These are phyloP conservation scores for Colletotrichum gloeosporioides DNA, from an alignment of 2,329 filamentous ascomycete genomes.

Conservation along the genomic window DNA sequence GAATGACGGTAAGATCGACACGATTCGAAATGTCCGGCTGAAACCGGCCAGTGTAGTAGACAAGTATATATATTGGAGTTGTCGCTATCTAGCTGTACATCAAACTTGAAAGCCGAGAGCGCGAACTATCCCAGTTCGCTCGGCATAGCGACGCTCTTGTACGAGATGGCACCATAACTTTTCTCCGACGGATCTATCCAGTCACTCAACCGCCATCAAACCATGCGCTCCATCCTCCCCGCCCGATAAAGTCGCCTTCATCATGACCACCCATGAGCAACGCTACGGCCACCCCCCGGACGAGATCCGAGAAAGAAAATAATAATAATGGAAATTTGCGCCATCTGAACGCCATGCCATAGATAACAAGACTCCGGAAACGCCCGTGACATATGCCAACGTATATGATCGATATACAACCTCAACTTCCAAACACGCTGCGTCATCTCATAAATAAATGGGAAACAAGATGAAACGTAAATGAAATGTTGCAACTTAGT, in stretches of 20 bases:
- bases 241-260: neutral
- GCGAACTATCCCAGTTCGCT: neutral
- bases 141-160: neutral
- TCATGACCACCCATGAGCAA: neutral
- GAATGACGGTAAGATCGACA: too few relatives aligned
- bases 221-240: neutral
- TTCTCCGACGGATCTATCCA: neutral
- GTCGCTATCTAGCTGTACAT: slow-evolving; percentile 12
- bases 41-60: neutral
- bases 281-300: neutral
- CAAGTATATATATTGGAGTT: neutral
- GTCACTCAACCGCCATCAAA: neutral
- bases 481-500: neutral
- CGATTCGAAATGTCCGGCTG: too few relatives aligned
- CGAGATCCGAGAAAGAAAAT: neutral
- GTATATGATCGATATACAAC: slow-evolving; percentile 2
- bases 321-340: neutral
- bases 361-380: neutral
- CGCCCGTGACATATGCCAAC: neutral
- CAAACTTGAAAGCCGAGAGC: neutral
- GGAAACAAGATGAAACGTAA: neutral
- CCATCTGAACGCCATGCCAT: slow-evolving; percentile 10
- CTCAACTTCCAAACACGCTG: slow-evolving; percentile 16
- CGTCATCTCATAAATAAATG: slow-evolving; percentile 15
- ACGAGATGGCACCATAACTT: neutral